Conservation (phyloP, 371 early-diverging fungal genomes). For the Mitosporidium daphniae region DNA sequence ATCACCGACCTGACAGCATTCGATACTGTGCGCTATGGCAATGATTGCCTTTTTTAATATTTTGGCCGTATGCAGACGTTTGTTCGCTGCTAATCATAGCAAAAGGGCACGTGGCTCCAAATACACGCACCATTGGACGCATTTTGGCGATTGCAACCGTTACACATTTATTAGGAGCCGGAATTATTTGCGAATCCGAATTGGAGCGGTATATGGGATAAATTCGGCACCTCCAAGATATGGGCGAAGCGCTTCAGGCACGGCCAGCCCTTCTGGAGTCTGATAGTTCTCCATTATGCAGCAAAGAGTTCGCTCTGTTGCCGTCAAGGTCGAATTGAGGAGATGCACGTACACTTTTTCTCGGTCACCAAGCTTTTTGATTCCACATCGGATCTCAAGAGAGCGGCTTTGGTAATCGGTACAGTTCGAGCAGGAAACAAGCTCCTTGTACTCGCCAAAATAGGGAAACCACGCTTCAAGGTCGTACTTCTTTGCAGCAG, state of each 20-base stretch:
- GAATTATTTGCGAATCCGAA: too few species aligned
- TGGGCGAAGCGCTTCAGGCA: conserved; percentile 17
- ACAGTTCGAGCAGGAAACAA: conserved; percentile 97
- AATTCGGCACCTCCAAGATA: conserved; percentile 29
- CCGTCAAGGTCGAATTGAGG: conserved; percentile 89
- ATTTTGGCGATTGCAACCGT: too few species aligned
- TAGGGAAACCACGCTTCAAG: conserved; percentile 95
- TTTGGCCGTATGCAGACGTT: too few species aligned
- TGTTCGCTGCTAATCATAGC: too few species aligned
- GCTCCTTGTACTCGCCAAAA: conserved; percentile 78
- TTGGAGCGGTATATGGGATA: conserved; percentile 54
- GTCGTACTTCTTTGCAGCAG: conserved; percentile 97
- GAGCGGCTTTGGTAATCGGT: conserved; percentile 85
- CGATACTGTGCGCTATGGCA: too few species aligned
- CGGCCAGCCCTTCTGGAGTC: conserved; percentile 17
- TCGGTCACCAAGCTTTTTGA: conserved; percentile 68
- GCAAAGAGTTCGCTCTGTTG: conserved; percentile 87
- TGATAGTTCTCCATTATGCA: conserved; percentile 93
- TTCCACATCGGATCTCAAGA: conserved; percentile 82
- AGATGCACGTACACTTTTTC: conserved; percentile 92
- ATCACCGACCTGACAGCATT: too few species aligned
- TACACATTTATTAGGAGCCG: too few species aligned
- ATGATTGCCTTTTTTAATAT: too few species aligned
- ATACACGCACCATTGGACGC: too few species aligned
- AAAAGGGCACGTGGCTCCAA: too few species aligned